These are phyloP conservation scores for Penicillium fuscoglaucum DNA, from an alignment of 2,329 filamentous ascomycete species.

Conservation along the genomic window DNA sequence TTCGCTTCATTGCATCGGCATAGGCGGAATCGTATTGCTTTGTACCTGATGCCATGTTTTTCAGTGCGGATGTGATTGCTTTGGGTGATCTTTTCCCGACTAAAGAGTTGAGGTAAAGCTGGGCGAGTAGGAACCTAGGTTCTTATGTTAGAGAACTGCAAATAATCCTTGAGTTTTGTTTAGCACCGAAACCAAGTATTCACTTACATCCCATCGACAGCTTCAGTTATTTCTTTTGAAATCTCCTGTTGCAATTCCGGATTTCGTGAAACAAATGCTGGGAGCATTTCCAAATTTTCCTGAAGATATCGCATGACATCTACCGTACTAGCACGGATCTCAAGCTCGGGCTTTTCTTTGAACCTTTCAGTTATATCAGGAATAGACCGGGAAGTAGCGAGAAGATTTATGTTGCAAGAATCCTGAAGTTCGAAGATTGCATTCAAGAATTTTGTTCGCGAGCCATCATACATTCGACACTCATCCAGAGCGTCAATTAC, in stretches of 20 bases:
- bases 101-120: neutral
- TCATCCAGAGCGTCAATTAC: constrained; percentile 26
- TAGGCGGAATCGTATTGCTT: neutral
- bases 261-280: constrained; percentile 7
- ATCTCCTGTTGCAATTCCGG: constrained; percentile 20
- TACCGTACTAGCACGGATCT: neutral
- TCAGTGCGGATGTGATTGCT: neutral
- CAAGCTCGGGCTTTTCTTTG: neutral
- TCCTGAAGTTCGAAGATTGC: neutral
- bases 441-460: neutral
- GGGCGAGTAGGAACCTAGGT: neutral
- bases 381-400: neutral
- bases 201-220: neutral
- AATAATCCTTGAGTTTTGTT: neutral
- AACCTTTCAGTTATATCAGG: neutral
- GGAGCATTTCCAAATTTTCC: neutral
- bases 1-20: neutral
- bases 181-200: neutral
- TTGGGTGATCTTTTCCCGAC: neutral
- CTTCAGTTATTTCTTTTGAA: neutral
- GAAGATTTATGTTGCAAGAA: neutral
- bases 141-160: neutral
- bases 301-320: neutral
- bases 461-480: constrained; percentile 1
- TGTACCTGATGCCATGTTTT: neutral